Evolutionary conservation across 2,329 filamentous ascomycete species (phyloP).

Genomic region (Paraphaeosphaeria minitans): DNA sequence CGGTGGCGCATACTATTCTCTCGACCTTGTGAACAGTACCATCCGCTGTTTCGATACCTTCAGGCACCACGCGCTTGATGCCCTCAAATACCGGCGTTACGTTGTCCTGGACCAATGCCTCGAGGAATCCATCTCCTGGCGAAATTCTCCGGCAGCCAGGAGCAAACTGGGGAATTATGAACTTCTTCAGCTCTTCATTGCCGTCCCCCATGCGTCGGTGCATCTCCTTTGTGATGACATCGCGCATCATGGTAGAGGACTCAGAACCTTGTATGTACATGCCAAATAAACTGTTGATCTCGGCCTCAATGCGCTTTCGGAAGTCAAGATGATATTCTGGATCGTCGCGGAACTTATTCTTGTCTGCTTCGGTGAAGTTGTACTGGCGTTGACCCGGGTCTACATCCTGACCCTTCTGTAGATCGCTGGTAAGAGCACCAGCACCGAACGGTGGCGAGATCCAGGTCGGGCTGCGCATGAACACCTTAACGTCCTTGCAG

Average conservation of each 20-base stretch:
- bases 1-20: slow-evolving; percentile 40
- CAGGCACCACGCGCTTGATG: slow-evolving; percentile 41
- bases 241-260: slow-evolving; percentile 51
- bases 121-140: slow-evolving; percentile 41
- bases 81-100: slow-evolving; percentile 33
- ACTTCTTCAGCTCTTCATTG: slow-evolving; percentile 49
- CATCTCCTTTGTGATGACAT: slow-evolving; percentile 51
- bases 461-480: slow-evolving; percentile 49
- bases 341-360: slow-evolving; percentile 62
- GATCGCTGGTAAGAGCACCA: slow-evolving; percentile 39
- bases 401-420: slow-evolving; percentile 44
- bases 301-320: slow-evolving; percentile 55
- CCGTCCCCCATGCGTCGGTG: slow-evolving; percentile 46
- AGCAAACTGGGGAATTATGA: slow-evolving; percentile 55
- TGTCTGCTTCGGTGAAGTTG: slow-evolving; percentile 57
- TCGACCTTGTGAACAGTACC: slow-evolving; percentile 41
- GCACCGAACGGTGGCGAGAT: slow-evolving; percentile 48
- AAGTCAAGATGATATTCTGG: slow-evolving; percentile 60
- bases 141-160: slow-evolving; percentile 48
- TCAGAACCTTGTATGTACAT: slow-evolving; percentile 57
- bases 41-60: slow-evolving; percentile 41
- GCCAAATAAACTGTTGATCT: slow-evolving; percentile 59
- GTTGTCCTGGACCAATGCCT: slow-evolving; percentile 38
- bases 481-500: slow-evolving; percentile 41
- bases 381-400: slow-evolving; percentile 51